phyloP scores from a whole-genome alignment of 2,329 filamentous ascomycete species.

The Talaromyces piceae region DNA sequence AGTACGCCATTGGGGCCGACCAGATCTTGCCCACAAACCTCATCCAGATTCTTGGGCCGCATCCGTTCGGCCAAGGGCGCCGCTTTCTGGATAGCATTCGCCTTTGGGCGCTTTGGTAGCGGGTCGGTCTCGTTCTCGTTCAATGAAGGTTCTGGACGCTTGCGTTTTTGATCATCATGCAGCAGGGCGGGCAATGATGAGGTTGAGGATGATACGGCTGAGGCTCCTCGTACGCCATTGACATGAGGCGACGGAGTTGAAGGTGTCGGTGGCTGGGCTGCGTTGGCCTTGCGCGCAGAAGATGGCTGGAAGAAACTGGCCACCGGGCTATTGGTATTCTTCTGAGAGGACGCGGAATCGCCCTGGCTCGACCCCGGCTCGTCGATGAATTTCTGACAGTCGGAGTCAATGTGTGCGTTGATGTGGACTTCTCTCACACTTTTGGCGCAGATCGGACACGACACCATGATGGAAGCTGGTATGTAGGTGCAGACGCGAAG shows the following conservation, averaged over 20 bases:
- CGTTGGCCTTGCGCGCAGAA: conserved; percentile 35
- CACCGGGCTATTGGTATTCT: conserved; percentile 33
- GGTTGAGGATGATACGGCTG: no score
- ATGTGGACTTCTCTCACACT: conserved; percentile 64
- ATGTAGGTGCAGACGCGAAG: conserved; percentile 4
- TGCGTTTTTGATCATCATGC: conserved; percentile 15
- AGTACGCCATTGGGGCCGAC: conserved; percentile 80
- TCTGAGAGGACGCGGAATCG: conserved; percentile 28
- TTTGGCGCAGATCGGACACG: conserved; percentile 75
- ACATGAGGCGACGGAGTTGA: conserved; percentile 23
- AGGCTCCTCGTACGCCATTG: conserved; percentile 25
- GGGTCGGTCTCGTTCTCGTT: conserved; percentile 34
- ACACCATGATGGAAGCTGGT: conserved; percentile 43
- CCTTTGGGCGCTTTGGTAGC: conserved; percentile 58
- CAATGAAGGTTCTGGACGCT: conserved; percentile 16
- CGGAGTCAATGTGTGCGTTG: conserved; percentile 78
- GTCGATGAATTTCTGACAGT: conserved; percentile 56
- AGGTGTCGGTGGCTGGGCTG: conserved; percentile 18
- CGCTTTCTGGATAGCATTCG: conserved; percentile 54
- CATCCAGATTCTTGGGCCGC: conserved; percentile 74
- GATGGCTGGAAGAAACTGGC: conserved; percentile 51
- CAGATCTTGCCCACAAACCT: conserved; percentile 85
- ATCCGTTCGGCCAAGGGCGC: conserved; percentile 90
- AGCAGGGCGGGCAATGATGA: conserved; percentile 22
- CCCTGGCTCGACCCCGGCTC: conserved; percentile 39